A percentile compares a stretch with the other conserved stretches of the same genome.
Conservation (phyloP, 2,329 filamentous ascomycete genomes). For the Colletotrichum sp. region DNA sequence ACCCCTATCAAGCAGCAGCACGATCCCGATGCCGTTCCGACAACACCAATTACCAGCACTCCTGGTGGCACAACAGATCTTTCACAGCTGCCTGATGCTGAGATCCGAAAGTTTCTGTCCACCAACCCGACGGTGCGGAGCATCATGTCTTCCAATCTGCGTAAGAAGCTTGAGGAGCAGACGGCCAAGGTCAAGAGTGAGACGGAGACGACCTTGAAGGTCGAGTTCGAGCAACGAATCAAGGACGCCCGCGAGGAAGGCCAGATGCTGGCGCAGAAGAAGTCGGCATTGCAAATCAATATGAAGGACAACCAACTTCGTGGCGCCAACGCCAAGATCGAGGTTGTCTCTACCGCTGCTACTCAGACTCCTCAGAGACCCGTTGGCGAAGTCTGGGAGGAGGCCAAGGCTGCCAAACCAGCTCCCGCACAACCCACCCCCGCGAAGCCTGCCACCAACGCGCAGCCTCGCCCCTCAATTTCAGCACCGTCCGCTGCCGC, state of each 20-base stretch:
- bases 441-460: conserved; percentile 12
- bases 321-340: conserved; percentile 72
- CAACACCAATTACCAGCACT: conserved; percentile 38
- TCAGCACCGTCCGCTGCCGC: neutral
- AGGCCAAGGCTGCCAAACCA: conserved; percentile 64
- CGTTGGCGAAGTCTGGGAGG: conserved; percentile 85
- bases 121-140: conserved; percentile 62
- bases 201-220: conserved; percentile 49
- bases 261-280: conserved; percentile 76
- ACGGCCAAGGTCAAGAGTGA: conserved; percentile 65
- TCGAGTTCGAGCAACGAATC: conserved; percentile 59
- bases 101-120: conserved; percentile 61
- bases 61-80: conserved; percentile 40
- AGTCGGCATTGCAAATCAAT: conserved; percentile 75
- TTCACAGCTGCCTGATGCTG: conserved; percentile 55
- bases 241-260: conserved; percentile 64
- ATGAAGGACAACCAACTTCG: conserved; percentile 76
- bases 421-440: conserved; percentile 24
- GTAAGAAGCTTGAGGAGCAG: conserved; percentile 72
- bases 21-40: conserved; percentile 32
- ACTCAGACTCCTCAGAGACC: conserved; percentile 84
- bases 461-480: conserved; percentile 14
- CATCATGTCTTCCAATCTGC: conserved; percentile 67
- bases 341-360: conserved; percentile 80
- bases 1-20: conserved; percentile 48